Percentiles rank a stretch among this genome's conserved stretches.
Evolutionary conservation across 768 basidiomycete species (phyloP).

Genomic region (Clitopilus passeckerianus): DNA sequence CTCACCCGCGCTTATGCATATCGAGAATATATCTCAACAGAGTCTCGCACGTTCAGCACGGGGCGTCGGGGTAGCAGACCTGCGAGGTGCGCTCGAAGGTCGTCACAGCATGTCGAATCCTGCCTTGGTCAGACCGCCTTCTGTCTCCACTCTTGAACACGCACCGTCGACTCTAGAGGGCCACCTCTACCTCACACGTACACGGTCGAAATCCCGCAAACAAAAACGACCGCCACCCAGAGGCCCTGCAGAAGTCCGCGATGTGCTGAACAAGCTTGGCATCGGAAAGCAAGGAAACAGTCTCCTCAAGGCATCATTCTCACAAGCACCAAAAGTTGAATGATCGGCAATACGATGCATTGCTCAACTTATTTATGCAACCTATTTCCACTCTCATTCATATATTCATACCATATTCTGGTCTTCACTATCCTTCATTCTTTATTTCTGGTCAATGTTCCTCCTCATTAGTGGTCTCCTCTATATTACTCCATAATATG

Average conservation of each 20-base stretch:
- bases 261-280: conserved; percentile 78
- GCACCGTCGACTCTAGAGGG: conserved; percentile 42
- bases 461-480: neutral
- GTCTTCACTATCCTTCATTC: too few species aligned
- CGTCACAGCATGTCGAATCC: conserved; percentile 80
- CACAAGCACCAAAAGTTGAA: conserved; percentile 38
- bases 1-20: conserved; percentile 84
- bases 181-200: conserved; percentile 38
- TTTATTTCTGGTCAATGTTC: too few species aligned
- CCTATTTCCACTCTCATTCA: conserved; percentile 1
- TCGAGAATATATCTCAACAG: conserved; percentile 85
- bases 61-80: conserved; percentile 82
- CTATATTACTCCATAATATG: neutral
- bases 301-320: conserved; percentile 70
- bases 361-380: neutral
- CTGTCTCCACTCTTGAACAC: conserved; percentile 75
- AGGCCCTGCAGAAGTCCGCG: conserved; percentile 68
- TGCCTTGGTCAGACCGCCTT: conserved; percentile 60
- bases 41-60: conserved; percentile 75
- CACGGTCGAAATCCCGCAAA: conserved; percentile 45
- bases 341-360: conserved; percentile 22
- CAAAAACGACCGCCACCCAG: conserved; percentile 46
- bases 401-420: neutral
- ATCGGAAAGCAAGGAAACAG: conserved; percentile 68
- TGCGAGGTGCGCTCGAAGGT: conserved; percentile 86